phyloP scores from a whole-genome alignment of 2,329 filamentous ascomycete species.

The Fusarium pseudograminearum region DNA sequence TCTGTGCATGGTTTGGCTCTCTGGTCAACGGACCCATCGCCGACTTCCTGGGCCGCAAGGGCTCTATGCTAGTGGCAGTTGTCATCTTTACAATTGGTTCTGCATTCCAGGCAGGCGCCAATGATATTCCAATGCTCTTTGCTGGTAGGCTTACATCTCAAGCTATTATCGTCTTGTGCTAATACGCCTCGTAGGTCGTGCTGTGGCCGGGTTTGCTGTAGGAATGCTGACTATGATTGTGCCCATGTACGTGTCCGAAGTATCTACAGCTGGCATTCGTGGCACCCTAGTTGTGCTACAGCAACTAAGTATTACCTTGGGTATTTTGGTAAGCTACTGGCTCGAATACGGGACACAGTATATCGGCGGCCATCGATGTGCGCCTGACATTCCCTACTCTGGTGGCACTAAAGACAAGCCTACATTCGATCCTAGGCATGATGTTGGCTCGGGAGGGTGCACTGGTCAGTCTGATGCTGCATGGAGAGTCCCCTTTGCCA shows the following conservation, averaged over 20 bases:
- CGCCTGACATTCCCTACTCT: neutral
- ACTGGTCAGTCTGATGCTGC: neutral
- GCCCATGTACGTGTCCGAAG: neutral
- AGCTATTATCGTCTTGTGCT: neutral
- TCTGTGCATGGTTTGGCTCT: neutral
- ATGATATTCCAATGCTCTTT: neutral
- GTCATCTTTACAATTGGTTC: neutral
- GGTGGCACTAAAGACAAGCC: neutral
- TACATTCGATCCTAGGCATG: neutral
- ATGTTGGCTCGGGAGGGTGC: neutral
- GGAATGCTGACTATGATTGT: neutral
- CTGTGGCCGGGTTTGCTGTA: neutral
- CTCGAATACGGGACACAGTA: neutral
- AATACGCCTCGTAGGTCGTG: neutral
- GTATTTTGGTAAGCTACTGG: neutral
- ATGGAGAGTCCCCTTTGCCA: neutral
- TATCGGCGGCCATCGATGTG: neutral
- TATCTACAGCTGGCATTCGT: neutral
- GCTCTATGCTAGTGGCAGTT: neutral
- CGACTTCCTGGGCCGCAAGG: neutral
- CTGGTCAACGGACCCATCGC: neutral
- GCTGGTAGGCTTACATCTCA: neutral
- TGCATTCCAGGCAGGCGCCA: neutral
- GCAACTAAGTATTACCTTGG: neutral
- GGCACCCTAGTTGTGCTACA: neutral